Evolutionary conservation across 2,329 filamentous ascomycete genomes (phyloP), one percentile per base, ranked within the genome.

Genomic region (Paraphaeosphaeria minitans): DNA sequence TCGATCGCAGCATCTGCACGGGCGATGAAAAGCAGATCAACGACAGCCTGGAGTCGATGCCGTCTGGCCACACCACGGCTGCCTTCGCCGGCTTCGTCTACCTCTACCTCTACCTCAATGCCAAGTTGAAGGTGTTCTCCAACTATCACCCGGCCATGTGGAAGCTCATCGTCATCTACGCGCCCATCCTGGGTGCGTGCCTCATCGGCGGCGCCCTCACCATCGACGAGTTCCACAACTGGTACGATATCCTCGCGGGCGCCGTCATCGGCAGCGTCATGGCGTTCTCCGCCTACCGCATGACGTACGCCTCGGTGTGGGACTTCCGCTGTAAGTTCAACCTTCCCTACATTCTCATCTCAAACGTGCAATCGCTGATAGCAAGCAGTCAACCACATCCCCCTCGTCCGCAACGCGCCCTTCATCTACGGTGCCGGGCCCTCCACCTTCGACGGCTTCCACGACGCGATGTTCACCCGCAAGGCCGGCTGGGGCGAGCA

Each of bases 61-160:
- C 90, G 0, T 89, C 85, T 1, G 90, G 90, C 0, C 90, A 93
- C 75, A 87, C 87, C 5, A 90, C 89, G 0, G 89, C 89, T 0
- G 89, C 88, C 0, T 92, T 91, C 58, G 88, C 87, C 0, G 89
- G 88, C 5, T 89, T 91, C 66, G 82, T 90, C 22, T 92, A 85
- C 70, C 78, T 92, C 2, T 89, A 83, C 65, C 80, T 92, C 1
- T 93, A 92, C 78, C 84, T 93, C 46, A 92, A 92, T 74, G 89
- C 88, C 49, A 92, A 92, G 79, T 82, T 93, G 64, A 92, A 92
- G 81, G 84, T 91, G 56, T 91, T 87, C 66, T 79, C 85, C 62
- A 89, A 91, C 79, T 89, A 89, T 72, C 89, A 91, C 70, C 85
- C 89, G 0, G 81, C 86, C 13, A 86, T 91, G 83, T 92, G 89